These are phyloP conservation scores for Poronia punctata DNA, from an alignment of 495 filamentous ascomycete species.

Conservation along the genomic window DNA sequence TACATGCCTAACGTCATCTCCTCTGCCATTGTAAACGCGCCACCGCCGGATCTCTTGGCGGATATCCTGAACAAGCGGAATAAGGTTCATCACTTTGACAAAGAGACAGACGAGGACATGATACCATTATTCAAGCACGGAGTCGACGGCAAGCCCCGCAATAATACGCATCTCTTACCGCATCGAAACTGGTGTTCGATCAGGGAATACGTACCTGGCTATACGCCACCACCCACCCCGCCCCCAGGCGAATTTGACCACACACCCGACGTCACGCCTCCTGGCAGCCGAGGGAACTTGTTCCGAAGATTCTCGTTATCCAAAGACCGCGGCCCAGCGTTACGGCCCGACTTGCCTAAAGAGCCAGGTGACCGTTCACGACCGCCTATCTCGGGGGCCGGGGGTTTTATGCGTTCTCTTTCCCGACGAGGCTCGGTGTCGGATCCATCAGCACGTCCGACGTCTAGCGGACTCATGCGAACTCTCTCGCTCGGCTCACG, in stretches of 20 bases:
- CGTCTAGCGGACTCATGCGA: conserved; percentile 40
- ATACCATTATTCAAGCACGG: conserved; percentile 85
- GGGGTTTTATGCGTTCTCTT: conserved; percentile 29
- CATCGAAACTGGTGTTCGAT: conserved; percentile 92
- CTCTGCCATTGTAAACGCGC: conserved; percentile 79
- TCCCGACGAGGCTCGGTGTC: conserved; percentile 30
- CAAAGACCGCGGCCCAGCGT: conserved; percentile 15
- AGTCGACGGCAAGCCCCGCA: conserved; percentile 79
- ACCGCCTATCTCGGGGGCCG: conserved; percentile 24
- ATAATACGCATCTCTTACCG: conserved; percentile 86
- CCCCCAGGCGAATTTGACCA: conserved; percentile 34
- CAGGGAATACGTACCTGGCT: conserved; percentile 67
- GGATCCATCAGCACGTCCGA: conserved; percentile 4
- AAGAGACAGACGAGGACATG: conserved; percentile 88
- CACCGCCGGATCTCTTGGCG: conserved; percentile 80
- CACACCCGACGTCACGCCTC: conserved; percentile 25
- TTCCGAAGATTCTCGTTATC: conserved; percentile 35
- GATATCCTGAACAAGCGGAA: conserved; percentile 92
- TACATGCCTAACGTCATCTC: conserved; percentile 90
- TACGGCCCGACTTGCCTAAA: conserved; percentile 15
- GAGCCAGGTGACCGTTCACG: conserved; percentile 22
- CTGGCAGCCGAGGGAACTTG: conserved; percentile 20
- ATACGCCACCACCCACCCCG: conserved; percentile 63
- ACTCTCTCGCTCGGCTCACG: conserved; percentile 54
- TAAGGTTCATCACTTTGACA: conserved; percentile 82